Evolutionary conservation across 2,329 filamentous ascomycete species (phyloP).

Genomic region (Amesomyces nigricolor): DNA sequence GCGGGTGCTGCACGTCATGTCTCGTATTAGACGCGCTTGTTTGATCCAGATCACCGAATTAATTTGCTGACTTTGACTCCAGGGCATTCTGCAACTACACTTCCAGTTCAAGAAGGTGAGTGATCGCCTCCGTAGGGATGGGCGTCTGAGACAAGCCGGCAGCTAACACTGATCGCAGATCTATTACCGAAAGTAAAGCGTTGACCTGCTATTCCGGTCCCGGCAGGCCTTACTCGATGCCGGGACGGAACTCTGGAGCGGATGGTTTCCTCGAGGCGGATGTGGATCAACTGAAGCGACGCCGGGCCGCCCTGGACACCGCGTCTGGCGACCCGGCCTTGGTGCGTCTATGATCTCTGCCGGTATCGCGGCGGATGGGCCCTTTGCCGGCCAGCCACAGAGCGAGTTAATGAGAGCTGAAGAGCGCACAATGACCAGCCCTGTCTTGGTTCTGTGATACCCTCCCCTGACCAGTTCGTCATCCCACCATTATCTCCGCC

Average conservation of each 20-base stretch:
- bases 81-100: conserved; percentile 93
- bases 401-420: conserved; percentile 13
- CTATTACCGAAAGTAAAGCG: conserved; percentile 49
- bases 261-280: neutral
- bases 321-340: conserved; percentile 7
- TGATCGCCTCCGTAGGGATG: neutral
- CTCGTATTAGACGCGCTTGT: neutral
- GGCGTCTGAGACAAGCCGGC: conserved; percentile 5
- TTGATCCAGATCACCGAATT: neutral
- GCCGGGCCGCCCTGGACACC: conserved; percentile 19
- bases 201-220: neutral
- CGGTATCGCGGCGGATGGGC: conserved; percentile 19
- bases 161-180: conserved; percentile 36
- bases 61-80: conserved; percentile 21
- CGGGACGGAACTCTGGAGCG: neutral
- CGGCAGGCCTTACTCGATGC: neutral
- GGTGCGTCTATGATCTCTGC: conserved; percentile 18
- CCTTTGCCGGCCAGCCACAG: conserved; percentile 16
- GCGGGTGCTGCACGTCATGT: neutral
- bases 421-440: conserved; percentile 14
- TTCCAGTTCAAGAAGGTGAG: conserved; percentile 97
- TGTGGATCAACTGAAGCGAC: conserved; percentile 4
- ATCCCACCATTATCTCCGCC: conserved; percentile 20
- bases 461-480: conserved; percentile 15
- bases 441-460: conserved; percentile 16